Conservation (phyloP, 495 filamentous ascomycete genomes). For the Platismatia glauca region DNA sequence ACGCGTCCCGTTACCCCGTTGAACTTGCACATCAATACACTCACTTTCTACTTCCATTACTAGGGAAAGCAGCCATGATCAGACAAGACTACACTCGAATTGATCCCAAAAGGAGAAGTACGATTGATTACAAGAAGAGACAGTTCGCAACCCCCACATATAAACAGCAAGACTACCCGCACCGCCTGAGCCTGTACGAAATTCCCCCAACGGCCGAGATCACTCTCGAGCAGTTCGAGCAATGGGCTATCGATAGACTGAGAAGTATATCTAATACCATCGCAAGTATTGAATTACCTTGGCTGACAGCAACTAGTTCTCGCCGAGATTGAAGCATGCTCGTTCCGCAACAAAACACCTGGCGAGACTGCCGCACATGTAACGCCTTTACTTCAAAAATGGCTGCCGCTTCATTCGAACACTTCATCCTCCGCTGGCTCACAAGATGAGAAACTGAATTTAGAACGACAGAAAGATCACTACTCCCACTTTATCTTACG, state of each 20-base stretch:
- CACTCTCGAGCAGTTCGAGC: constrained; percentile 94
- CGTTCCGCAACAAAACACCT: constrained; percentile 79
- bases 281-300: neutral
- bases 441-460: constrained; percentile 42
- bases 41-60: neutral
- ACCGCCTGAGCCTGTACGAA: constrained; percentile 88
- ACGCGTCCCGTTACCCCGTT: neutral
- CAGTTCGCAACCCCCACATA: constrained; percentile 70
- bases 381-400: constrained; percentile 71
- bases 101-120: constrained; percentile 68
- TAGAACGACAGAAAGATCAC: constrained; percentile 89
- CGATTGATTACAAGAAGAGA: constrained; percentile 68
- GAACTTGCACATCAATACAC: neutral
- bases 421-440: constrained; percentile 48
- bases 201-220: constrained; percentile 86
- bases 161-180: constrained; percentile 65
- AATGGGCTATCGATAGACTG: constrained; percentile 96
- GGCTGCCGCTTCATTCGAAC: constrained; percentile 74
- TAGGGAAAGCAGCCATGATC: constrained; percentile 45
- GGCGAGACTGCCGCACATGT: constrained; percentile 74
- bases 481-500: constrained; percentile 97
- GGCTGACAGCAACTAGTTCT: constrained; percentile 51
- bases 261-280: constrained; percentile 44
- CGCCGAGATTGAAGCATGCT: constrained; percentile 89
- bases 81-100: constrained; percentile 63